Evolutionary conservation across 768 basidiomycete genomes (phyloP), one percentile per base, ranked within the genome.

Genomic region (Suillus weaverae): DNA sequence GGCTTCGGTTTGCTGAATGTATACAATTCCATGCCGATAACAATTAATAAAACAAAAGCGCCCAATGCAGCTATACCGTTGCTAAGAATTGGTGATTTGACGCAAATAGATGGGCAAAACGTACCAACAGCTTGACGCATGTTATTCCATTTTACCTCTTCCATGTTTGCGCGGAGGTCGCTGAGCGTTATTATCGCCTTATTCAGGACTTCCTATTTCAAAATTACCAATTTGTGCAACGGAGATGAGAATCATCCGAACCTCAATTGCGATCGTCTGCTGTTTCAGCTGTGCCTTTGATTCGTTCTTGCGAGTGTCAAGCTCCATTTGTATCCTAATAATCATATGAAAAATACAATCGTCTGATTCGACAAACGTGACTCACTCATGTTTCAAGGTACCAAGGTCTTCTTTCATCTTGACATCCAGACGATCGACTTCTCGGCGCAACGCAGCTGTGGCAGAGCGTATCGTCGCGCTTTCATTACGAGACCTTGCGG

Each of bases 331-430:
- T 60, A 96, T 93, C 72, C 95, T 97, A 65, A 41, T 62, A 50
- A n/a, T 64, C 53, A 69, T 60, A 7, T 50, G 55, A 61, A 55
- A 64, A 41, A 59, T 39, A 30, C 1, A 20, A 41, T 32, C 39
- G 6, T 41, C 22, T 20, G 30, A 32, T 11, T 59, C 65, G 46
- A 51, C 10, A 33, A 30, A 30, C 38, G 44, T 50, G 54, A 86
- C 90, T 62, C 69, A 97, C 95, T 99, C 96, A 72, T 98, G 96
- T 77, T 92, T 95, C 69, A 99, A 81, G 53, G 85, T 90, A 18
- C 85, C 87, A 30, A 99, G 79, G 67, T 96, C 94, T 75, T 97
- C 95, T 78, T 96, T 97, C 88, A 99, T 91, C 79, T 92, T 96
- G 48, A 90, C 88, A 70, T 90, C 88, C 54, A 98, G 76, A 3